Conservation (phyloP, 345 rosid species). For the Lumnitzera littorea region DNA sequence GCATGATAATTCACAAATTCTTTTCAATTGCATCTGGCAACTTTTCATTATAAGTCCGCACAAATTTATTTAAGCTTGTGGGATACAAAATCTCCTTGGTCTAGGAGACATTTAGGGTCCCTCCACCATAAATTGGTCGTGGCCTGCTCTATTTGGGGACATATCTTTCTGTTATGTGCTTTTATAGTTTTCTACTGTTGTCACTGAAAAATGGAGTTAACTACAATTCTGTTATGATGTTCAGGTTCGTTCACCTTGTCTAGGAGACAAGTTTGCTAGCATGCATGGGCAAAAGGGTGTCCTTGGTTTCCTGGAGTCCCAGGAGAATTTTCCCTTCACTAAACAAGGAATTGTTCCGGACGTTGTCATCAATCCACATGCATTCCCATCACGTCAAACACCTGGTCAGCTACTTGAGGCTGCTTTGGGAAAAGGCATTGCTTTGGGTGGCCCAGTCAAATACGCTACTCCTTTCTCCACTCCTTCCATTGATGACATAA, state of each 20-base stretch:
- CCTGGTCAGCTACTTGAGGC: constrained; percentile 94
- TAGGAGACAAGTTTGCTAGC: constrained; percentile 94
- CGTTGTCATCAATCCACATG: constrained; percentile 80
- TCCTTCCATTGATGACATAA: constrained; percentile 56
- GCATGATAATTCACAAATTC: too few relatives aligned
- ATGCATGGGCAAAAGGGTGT: constrained; percentile 99
- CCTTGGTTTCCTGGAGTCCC: constrained; percentile 79
- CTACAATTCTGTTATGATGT: background rate
- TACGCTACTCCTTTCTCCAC: constrained; percentile 90
- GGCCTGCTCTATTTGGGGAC: too few relatives aligned
- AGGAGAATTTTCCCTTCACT: constrained; percentile 88
- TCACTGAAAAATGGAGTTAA: background rate
- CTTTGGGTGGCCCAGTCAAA: constrained; percentile 49
- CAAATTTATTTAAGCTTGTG: background rate
- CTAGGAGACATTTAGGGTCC: too few relatives aligned
- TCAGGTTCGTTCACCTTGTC: constrained; percentile 81
- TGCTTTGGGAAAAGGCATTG: constrained; percentile 84
- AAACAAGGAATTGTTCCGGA: constrained; percentile 90
- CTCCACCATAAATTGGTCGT: too few relatives aligned
- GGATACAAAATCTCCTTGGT: too few relatives aligned
- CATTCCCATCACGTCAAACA: constrained; percentile 91
- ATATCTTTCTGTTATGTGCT: background rate
- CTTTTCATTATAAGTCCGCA: too few relatives aligned
- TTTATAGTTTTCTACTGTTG: too few relatives aligned
- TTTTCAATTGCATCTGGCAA: too few relatives aligned